Base-by-base conservation (phyloP, 2,329 filamentous ascomycete genomes). In the Periconia sp. region DNA sequence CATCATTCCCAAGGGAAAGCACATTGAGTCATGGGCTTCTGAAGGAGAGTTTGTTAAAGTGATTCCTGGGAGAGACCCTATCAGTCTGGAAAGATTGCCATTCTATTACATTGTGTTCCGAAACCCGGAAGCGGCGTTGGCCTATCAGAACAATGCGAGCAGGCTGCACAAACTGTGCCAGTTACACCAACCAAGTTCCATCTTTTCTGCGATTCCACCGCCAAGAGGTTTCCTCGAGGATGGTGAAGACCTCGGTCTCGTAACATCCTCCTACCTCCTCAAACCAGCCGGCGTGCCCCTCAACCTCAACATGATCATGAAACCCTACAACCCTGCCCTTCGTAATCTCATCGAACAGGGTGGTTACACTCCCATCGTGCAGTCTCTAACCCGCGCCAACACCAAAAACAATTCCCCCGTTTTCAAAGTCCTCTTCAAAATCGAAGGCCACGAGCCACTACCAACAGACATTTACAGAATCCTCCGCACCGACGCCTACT, bases 21-120 rank as follows among this genome's bases (percentile, higher is more conserved):
- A 89, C 61, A 81, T 92, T 33, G 84, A 88, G 56, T 81, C 81
- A 41, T 92, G 89, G 89, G 79, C 82, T 17, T 64, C 71, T 17
- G 67, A 74, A 10, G 80, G 79, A 51, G 84, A 84, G 27, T 85
- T 91, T 53, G 74, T 79, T 40, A 83, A 85, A 72, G 77, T 88
- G 40, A 81, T 89, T 20, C 88, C 88, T 56, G 82, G 81, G 44
- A 85, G 87, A 56, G 80, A 90, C 65, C 79, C 82, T 3, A 69
- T 78, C 52, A 90, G 86, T 10, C 79, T 90, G 47, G 82, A 84
- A 53, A 82, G 85, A 3, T 72, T 82, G 1, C 85, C 84, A 54
- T 81, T 81, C 62, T 92, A 92, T 75, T 86, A 83, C 72, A 75
- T 93, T 51, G 78, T 90, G 50, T 93, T 92, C 77, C 77, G 82